Evolutionary conservation across 2,329 filamentous ascomycete species (phyloP), one percentile per base, ranked within the genome.

Genomic region (Fusarium incarnatum): DNA sequence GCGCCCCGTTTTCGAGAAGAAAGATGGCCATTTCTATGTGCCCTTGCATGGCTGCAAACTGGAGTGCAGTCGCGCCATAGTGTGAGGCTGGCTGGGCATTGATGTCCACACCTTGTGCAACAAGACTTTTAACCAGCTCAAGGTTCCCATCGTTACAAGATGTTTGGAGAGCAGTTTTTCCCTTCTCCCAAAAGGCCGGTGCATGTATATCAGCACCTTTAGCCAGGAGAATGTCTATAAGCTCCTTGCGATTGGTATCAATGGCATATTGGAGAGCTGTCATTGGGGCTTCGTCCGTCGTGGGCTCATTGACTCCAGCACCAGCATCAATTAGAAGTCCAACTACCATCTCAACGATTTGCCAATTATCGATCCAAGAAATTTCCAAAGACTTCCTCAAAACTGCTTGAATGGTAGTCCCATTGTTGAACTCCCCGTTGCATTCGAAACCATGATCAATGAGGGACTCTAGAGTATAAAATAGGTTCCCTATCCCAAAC

Each of bases 31-130:
- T 4, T 5, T 45, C 15, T 3, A 27, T 32, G 3, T 48, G 18
- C 11, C 57, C 53, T n/a, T 59, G 9, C 11, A 59, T 18, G 7
- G 28, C 27, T 27, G 32, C 40, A 34, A 41, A 49, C 13, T 59
- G 41, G 22, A 41, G 52, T 37, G 28, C 30, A 4, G 32, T 30
- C 6, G 32, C 53, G 11, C 41, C 53, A 13, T 25, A 15, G 13
- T 47, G 30, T 3, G 11, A 37, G n/a, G 25, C 30, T 27, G 16
- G 41, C 18, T 9, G 8, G 4, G 13, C 52, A 18, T 56, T 56
- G 2, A 47, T 12, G 6, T 56, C 22, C 7, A 47, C 0, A 7
- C 41, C 53, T 20, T 34, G 12, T 20, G 2, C 18, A 6, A 47
- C 30, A 8, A 47, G 28, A 3, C 2, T 3, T 4, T 3, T 34